Conservation (phyloP, 2,329 filamentous ascomycete genomes). For the Apiospora malaysiana region DNA sequence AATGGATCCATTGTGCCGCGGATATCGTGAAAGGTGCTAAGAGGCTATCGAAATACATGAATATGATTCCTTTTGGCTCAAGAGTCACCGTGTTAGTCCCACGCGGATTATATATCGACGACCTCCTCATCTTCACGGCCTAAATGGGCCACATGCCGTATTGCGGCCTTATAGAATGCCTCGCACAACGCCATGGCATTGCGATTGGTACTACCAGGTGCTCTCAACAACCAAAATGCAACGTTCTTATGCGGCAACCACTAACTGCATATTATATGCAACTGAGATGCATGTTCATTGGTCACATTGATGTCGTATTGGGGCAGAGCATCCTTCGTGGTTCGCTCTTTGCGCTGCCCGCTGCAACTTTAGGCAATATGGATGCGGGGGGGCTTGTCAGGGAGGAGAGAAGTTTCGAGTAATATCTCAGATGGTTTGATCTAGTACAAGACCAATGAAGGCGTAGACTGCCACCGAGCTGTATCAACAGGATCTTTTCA, state of each 20-base stretch:
- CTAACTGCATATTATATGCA: background rate
- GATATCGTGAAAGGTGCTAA: background rate
- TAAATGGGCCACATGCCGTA: background rate
- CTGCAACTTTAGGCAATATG: background rate
- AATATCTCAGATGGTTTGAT: background rate
- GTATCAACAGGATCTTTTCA: background rate
- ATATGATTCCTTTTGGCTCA: background rate
- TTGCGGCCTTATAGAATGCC: background rate
- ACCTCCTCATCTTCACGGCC: background rate
- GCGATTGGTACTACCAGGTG: background rate
- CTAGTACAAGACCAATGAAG: background rate
- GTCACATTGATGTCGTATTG: background rate
- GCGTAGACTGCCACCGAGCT: background rate
- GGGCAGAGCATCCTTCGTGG: background rate
- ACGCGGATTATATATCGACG: background rate
- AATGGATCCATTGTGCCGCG: background rate
- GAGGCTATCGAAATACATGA: background rate
- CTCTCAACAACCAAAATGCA: background rate
- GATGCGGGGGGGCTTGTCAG: background rate
- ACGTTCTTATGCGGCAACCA: background rate
- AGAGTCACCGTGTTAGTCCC: background rate
- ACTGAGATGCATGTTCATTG: background rate
- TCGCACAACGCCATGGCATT: background rate
- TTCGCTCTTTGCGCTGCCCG: background rate
- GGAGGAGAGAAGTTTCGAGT: background rate